These are phyloP conservation scores for Calonectria pseudoreteaudii DNA, from an alignment of 2,329 filamentous ascomycete genomes.

Conservation along the genomic window DNA sequence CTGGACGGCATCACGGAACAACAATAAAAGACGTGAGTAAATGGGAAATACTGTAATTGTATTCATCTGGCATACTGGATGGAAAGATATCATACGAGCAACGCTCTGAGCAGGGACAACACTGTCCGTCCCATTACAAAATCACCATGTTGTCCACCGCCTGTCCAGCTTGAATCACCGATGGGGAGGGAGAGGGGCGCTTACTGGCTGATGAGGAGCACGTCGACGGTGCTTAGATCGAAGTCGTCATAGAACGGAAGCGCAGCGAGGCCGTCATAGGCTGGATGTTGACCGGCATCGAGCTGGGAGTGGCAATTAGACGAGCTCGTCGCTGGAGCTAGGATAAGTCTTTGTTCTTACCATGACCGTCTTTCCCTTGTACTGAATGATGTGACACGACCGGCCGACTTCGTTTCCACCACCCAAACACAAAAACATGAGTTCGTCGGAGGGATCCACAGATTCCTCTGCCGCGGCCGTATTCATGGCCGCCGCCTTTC, in stretches of 20 bases:
- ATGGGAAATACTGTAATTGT: constrained; percentile 49
- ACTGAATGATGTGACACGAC: constrained; percentile 97
- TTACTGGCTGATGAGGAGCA: constrained; percentile 99
- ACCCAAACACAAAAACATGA: constrained; percentile 92
- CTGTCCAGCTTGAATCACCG: constrained; percentile 44
- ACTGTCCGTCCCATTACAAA: constrained; percentile 40
- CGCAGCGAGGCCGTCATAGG: constrained; percentile 92
- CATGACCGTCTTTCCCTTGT: constrained; percentile 99
- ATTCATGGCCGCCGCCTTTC: constrained; percentile 84
- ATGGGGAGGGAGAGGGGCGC: constrained; percentile 50
- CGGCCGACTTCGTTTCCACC: constrained; percentile 97
- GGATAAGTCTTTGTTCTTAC: constrained; percentile 58
- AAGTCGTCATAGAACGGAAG: constrained; percentile 99
- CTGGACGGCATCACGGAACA: constrained; percentile 44
- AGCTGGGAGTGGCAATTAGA: constrained; percentile 67
- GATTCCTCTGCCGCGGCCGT: constrained; percentile 79
- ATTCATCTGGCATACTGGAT: constrained; percentile 52
- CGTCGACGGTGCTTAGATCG: constrained; percentile 95
- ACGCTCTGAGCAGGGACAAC: constrained; percentile 26
- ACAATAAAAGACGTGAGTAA: constrained; percentile 38
- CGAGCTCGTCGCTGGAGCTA: constrained; percentile 8
- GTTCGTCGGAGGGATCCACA: constrained; percentile 91
- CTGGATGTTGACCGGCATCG: constrained; percentile 96
- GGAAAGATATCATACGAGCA: constrained; percentile 43
- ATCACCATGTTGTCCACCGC: constrained; percentile 44